Evolutionary conservation across 306 rosid genomes (phyloP).

Genomic region (Clitoria ternatea): DNA sequence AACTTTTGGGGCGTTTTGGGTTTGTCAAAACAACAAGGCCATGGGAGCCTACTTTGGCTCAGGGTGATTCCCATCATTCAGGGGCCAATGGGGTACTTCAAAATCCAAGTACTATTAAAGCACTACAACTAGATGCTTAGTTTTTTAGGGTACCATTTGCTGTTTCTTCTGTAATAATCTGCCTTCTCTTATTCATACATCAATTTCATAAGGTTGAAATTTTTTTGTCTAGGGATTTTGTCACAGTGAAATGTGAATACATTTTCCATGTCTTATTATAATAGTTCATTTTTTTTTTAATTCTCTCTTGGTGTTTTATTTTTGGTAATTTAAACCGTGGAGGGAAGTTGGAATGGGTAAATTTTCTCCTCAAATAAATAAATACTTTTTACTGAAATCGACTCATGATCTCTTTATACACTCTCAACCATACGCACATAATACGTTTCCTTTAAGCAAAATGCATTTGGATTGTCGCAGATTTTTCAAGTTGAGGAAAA

Average conservation of each 20-base stretch:
- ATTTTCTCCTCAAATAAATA: too few species aligned
- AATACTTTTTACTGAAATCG: too few species aligned
- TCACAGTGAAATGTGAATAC: constrained; percentile 6
- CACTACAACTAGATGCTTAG: constrained; percentile 29
- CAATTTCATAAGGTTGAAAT: constrained; percentile 13
- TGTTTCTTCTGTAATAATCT: background rate
- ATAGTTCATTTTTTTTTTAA: background rate
- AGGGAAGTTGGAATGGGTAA: too few species aligned
- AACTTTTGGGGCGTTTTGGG: constrained; percentile 32
- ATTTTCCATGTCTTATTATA: background rate
- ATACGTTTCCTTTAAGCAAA: too few species aligned
- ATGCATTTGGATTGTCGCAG: too few species aligned
- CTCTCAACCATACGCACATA: too few species aligned
- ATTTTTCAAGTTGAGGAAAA: too few species aligned
- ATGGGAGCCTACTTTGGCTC: too few species aligned
- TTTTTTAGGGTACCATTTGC: background rate
- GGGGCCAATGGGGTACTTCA: constrained; percentile 35
- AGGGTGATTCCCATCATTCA: background rate
- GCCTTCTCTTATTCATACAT: constrained; percentile 17
- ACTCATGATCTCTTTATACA: too few species aligned
- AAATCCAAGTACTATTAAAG: constrained; percentile 25
- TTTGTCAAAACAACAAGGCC: background rate
- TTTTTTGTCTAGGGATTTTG: background rate
- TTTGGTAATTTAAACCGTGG: too few species aligned
- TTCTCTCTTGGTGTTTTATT: background rate